Percentiles rank a stretch among this genome's conserved stretches.
phyloP scores from a whole-genome alignment of 768 basidiomycete genomes.

The Pluteus cervinus region DNA sequence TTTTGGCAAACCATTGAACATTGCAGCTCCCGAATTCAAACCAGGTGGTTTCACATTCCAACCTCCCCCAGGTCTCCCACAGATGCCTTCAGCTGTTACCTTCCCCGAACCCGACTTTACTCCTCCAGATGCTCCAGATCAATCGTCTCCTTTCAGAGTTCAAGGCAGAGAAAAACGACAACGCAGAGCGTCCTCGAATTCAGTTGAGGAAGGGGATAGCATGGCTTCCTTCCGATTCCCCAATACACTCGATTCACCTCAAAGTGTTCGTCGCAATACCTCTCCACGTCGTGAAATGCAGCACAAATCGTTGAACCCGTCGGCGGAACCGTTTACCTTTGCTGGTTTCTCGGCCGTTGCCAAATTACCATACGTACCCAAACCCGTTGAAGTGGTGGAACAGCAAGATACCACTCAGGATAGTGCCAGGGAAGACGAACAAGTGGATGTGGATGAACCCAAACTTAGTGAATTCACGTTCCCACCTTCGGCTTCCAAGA shows the following conservation, averaged over 20 bases:
- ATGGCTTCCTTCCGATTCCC: slow-evolving; percentile 81
- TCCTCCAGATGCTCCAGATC: slow-evolving; percentile 19
- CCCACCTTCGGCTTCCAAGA: slow-evolving; percentile 8
- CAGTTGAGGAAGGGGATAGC: slow-evolving; percentile 50
- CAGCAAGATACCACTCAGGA: slow-evolving; percentile 12
- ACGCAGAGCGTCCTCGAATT: slow-evolving; percentile 44
- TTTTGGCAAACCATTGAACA: slow-evolving; percentile 68
- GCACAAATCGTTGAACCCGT: slow-evolving; percentile 30
- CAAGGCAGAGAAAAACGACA: slow-evolving; percentile 83
- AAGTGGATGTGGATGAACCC: neutral
- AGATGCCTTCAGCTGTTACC: slow-evolving; percentile 35
- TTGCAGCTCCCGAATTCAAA: slow-evolving; percentile 76
- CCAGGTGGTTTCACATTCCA: slow-evolving; percentile 73
- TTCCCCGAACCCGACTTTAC: slow-evolving; percentile 23
- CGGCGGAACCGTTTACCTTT: slow-evolving; percentile 61
- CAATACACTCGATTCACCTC: slow-evolving; percentile 40
- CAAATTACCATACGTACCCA: slow-evolving; percentile 22
- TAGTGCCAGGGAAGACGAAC: slow-evolving; percentile 12
- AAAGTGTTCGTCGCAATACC: slow-evolving; percentile 41
- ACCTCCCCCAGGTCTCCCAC: slow-evolving; percentile 61
- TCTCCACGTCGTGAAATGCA: slow-evolving; percentile 21
- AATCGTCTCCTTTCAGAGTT: slow-evolving; percentile 36
- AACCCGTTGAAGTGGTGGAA: slow-evolving; percentile 12
- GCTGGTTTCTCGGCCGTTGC: slow-evolving; percentile 50
- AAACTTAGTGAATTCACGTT: slow-evolving; percentile 4